Evolutionary conservation across 257 asterid species (phyloP).

Genomic region (Rubia yunnanensis): DNA sequence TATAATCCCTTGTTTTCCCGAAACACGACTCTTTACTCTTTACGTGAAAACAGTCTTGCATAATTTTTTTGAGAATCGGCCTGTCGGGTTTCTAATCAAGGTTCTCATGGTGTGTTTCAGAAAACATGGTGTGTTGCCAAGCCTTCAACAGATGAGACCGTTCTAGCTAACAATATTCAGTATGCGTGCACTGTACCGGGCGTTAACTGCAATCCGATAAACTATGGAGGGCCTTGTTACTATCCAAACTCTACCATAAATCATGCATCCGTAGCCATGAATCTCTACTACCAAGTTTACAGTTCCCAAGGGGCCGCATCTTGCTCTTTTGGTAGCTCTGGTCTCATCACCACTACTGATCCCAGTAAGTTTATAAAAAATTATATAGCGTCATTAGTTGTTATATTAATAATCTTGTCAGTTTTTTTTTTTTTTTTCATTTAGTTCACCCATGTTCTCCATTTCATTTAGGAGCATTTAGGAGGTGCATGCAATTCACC

Average conservation of each 20-base stretch:
- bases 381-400: too few relatives aligned
- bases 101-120: conserved; percentile 13
- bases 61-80: too few relatives aligned
- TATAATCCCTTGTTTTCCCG: too few relatives aligned
- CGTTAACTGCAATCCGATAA: conserved; percentile 27
- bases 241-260: conserved; percentile 30
- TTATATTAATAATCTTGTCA: too few relatives aligned
- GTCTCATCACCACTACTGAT: conserved; percentile 31
- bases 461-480: too few relatives aligned
- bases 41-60: too few relatives aligned
- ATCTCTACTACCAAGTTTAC: conserved; percentile 35
- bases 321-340: conserved; percentile 40
- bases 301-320: conserved; percentile 29
- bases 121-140: conserved; percentile 62
- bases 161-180: conserved; percentile 14
- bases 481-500: too few relatives aligned
- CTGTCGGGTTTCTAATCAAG: too few relatives aligned
- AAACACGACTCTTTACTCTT: too few relatives aligned
- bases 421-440: too few relatives aligned
- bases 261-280: conserved; percentile 65
- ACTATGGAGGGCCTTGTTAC: conserved; percentile 34
- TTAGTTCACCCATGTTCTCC: too few relatives aligned
- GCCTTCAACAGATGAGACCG: conserved; percentile 33
- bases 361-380: conserved; percentile 32
- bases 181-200: conserved; percentile 29